Conservation (phyloP, 805 yeast species). For the Kodamaea jinghongensis region DNA sequence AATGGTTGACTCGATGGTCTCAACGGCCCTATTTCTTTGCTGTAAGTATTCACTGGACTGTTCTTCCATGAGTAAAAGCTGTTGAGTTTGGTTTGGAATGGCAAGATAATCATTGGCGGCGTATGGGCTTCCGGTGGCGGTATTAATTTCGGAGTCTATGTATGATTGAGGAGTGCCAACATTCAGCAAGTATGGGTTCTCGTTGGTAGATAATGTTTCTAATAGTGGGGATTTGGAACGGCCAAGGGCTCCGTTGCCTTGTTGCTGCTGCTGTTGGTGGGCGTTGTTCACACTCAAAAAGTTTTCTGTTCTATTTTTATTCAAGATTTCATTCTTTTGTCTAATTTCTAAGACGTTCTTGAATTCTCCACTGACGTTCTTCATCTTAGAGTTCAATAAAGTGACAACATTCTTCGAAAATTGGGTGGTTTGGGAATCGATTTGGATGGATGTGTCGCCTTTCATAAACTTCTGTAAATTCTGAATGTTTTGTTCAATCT, state of each 20-base stretch:
- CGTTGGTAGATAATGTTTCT: conserved; percentile 24
- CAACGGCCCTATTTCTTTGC: conserved; percentile 86
- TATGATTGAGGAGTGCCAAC: conserved; percentile 17
- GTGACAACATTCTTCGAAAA: conserved; percentile 86
- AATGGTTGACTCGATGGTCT: conserved; percentile 94
- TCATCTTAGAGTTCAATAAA: conserved; percentile 81
- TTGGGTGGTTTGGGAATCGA: conserved; percentile 62
- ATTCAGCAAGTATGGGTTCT: conserved; percentile 31
- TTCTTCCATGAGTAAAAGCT: conserved; percentile 75
- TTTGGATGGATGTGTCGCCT: conserved; percentile 40
- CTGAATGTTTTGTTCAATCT: conserved; percentile 69
- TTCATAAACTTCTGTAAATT: conserved; percentile 54
- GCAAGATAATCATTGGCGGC: conserved; percentile 51
- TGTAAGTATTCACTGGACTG: conserved; percentile 73
- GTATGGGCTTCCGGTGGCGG: conserved; percentile 28
- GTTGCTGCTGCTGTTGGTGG: conserved; percentile 14
- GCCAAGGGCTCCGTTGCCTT: conserved; percentile 1
- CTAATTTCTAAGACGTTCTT: conserved; percentile 85
- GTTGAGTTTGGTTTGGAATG: conserved; percentile 79
- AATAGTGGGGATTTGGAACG: conserved; percentile 8
- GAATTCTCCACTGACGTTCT: conserved; percentile 89
- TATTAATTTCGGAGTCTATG: conserved; percentile 20
- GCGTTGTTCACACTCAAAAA: conserved; percentile 55
- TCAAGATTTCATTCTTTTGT: conserved; percentile 77
- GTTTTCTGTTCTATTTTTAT: conserved; percentile 80